A percentile compares a stretch with the other conserved stretches of the same genome.
Conservation (phyloP, 129 eudicot species). For the Arctium minus region DNA sequence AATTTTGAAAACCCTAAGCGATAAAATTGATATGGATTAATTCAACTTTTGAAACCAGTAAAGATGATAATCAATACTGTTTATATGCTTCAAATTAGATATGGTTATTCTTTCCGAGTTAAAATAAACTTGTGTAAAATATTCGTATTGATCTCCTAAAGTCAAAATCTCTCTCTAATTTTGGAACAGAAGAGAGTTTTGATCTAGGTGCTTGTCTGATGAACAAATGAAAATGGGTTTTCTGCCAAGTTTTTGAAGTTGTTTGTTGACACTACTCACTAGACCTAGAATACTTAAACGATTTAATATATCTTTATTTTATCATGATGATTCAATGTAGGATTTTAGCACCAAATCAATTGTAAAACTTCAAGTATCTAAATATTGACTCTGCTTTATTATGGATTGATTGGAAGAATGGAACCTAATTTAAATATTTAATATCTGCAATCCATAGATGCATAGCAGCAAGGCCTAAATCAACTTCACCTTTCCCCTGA, state of each 20-base stretch:
- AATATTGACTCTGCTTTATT: neutral
- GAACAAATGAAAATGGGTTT: neutral
- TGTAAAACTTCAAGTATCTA: neutral
- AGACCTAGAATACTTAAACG: neutral
- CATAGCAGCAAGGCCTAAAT: neutral
- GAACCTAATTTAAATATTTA: neutral
- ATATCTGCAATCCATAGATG: neutral
- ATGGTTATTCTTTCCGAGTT: neutral
- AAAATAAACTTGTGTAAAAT: neutral
- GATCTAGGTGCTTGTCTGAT: neutral
- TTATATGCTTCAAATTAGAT: neutral
- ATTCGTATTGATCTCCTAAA: neutral
- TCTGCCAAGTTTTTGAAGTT: neutral
- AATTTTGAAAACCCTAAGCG: neutral
- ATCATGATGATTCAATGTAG: neutral
- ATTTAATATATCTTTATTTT: neutral
- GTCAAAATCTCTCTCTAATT: neutral
- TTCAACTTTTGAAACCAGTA: neutral
- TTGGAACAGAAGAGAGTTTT: neutral
- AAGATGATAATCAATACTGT: neutral
- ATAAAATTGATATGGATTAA: neutral
- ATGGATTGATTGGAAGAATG: neutral
- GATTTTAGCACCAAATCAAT: neutral
- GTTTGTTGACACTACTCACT: neutral
- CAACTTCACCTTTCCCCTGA: neutral